Percentiles rank a stretch among this genome's conserved stretches.
Conservation (phyloP, 2,329 filamentous ascomycete species). For the Hypoxylon sp. region DNA sequence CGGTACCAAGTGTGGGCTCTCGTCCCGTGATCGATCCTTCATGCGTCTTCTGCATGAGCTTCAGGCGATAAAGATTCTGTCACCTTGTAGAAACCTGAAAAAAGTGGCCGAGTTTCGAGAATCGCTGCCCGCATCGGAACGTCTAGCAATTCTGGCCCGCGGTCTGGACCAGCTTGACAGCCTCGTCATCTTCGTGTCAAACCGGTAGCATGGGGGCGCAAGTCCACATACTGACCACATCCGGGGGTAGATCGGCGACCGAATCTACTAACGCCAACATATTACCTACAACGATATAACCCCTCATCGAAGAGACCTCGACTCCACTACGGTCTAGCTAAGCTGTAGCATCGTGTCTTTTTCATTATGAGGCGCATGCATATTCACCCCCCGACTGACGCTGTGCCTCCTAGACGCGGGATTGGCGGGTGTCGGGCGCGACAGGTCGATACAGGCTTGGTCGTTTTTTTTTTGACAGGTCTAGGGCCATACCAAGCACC, state of each 20-base stretch:
- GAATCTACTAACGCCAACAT: constrained; percentile 19
- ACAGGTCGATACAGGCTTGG: constrained; percentile 14
- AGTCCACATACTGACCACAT: constrained; percentile 26
- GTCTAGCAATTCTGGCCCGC: constrained; percentile 2
- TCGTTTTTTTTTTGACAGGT: constrained; percentile 11
- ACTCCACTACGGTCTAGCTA: constrained; percentile 14
- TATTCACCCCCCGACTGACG: constrained; percentile 27
- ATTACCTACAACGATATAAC: constrained; percentile 18
- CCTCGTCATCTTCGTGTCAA: constrained; percentile 17
- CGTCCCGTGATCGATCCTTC: constrained; percentile 34
- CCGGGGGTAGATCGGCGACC: constrained; percentile 26
- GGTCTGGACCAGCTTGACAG: constrained; percentile 28
- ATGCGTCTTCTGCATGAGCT: constrained; percentile 33
- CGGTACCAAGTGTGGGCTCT: constrained; percentile 9
- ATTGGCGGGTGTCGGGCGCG: constrained; percentile 10
- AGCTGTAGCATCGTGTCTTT: constrained; percentile 7
- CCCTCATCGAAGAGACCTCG: constrained; percentile 26
- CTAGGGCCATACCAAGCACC: constrained; percentile 8
- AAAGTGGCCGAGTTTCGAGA: constrained; percentile 9
- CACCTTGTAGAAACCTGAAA: constrained; percentile 3
- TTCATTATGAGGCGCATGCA: constrained; percentile 26
- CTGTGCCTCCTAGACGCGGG: constrained; percentile 8
- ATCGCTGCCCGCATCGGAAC: constrained; percentile 12
- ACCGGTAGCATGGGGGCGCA: constrained; percentile 23
- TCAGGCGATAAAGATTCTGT: constrained; percentile 2